phyloP scores from a whole-genome alignment of 164 flowering plant species.

The Umbilicus rupestris region DNA sequence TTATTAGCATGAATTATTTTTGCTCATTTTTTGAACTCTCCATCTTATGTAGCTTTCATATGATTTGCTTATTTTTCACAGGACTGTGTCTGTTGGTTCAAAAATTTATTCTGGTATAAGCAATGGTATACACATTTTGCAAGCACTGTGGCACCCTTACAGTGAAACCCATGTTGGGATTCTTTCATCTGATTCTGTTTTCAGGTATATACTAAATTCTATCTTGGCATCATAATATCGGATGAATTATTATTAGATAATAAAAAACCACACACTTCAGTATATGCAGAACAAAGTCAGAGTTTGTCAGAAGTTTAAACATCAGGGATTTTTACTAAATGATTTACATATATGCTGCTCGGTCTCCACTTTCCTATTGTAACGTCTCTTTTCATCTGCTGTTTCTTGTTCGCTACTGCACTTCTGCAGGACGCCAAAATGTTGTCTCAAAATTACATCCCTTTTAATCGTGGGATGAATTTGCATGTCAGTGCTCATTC shows the following conservation, averaged over 20 bases:
- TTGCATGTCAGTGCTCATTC: not conserved
- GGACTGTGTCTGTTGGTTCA: constrained; percentile 65
- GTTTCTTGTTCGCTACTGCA: too few relatives aligned
- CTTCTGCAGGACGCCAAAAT: too few relatives aligned
- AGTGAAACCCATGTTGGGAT: constrained; percentile 77
- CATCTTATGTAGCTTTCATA: constrained; percentile 5
- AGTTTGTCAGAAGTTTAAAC: too few relatives aligned
- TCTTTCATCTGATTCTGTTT: constrained; percentile 88
- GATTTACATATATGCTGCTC: too few relatives aligned
- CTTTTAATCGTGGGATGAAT: not conserved
- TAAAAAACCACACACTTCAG: not conserved
- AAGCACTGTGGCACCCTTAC: constrained; percentile 72
- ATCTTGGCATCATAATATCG: not conserved
- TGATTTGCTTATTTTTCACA: constrained; percentile 20
- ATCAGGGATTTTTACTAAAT: too few relatives aligned
- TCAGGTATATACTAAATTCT: constrained; percentile 48
- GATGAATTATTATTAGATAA: not conserved
- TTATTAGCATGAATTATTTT: too few relatives aligned
- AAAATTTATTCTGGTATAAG: constrained; percentile 31
- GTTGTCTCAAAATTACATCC: too few relatives aligned
- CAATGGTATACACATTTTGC: constrained; percentile 38
- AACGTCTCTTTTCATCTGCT: too few relatives aligned
- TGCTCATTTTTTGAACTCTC: not conserved
- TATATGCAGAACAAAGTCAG: not conserved
- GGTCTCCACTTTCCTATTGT: too few relatives aligned